Percentiles rank a stretch among this genome's conserved stretches.
Evolutionary conservation across 805 yeast species (phyloP).

Genomic region (Novakomyces olei): DNA sequence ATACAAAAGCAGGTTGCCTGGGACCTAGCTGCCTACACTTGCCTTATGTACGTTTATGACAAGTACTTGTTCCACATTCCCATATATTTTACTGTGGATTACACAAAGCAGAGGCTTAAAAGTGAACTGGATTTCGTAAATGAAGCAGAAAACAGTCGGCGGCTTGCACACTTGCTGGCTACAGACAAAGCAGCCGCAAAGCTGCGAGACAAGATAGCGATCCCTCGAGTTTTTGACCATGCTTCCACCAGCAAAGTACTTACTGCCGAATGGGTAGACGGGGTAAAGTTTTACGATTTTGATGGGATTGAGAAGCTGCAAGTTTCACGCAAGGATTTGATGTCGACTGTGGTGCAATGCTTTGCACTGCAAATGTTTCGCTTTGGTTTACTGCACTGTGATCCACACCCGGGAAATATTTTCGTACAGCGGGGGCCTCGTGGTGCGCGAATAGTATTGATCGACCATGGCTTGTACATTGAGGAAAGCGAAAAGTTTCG

Average conservation of each 20-base stretch:
- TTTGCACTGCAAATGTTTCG: constrained; percentile 38
- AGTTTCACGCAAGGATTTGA: constrained; percentile 21
- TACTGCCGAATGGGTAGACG: constrained; percentile 59
- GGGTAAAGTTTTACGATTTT: constrained; percentile 31
- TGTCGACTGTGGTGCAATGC: constrained; percentile 29
- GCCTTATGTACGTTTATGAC: constrained; percentile 31
- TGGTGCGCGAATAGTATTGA: constrained; percentile 22
- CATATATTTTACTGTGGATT: constrained; percentile 30
- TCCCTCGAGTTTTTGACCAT: constrained; percentile 32
- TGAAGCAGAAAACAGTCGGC: constrained; percentile 33
- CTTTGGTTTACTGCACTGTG: constrained; percentile 52
- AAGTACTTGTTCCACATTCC: constrained; percentile 39
- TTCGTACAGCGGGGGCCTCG: constrained; percentile 22
- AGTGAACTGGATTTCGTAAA: constrained; percentile 40
- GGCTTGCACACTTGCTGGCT: constrained; percentile 19
- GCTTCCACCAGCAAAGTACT: constrained; percentile 30
- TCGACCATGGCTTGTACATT: constrained; percentile 59
- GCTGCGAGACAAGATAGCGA: constrained; percentile 23
- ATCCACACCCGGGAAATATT: constrained; percentile 67
- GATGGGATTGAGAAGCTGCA: constrained; percentile 19
- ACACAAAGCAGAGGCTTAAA: constrained; percentile 32
- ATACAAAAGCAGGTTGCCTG: constrained; percentile 36
- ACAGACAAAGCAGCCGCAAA: constrained; percentile 18
- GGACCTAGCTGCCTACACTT: constrained; percentile 37
- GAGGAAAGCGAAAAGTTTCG: constrained; percentile 29